Conservation (phyloP, 768 basidiomycete genomes). For the Xerocomellus intermedius region DNA sequence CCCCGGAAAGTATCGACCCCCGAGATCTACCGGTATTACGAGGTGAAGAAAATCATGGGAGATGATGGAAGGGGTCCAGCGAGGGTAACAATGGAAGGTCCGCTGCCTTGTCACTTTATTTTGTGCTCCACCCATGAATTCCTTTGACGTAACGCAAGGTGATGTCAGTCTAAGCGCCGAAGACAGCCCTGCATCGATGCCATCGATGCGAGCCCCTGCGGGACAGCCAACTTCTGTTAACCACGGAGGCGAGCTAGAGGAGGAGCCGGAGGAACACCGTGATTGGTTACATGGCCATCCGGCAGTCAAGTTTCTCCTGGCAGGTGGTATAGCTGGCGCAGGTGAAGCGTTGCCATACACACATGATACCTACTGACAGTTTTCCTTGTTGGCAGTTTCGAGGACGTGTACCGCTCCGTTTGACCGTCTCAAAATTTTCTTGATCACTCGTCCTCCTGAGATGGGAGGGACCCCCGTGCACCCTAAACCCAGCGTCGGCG, state of each 20-base stretch:
- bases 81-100: slow-evolving; percentile 89
- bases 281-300: slow-evolving; percentile 64
- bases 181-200: slow-evolving; percentile 52
- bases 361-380: slow-evolving; percentile 2
- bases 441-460: slow-evolving; percentile 86
- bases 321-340: slow-evolving; percentile 93
- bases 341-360: slow-evolving; percentile 47
- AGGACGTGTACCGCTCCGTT: slow-evolving; percentile 97
- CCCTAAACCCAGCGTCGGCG: slow-evolving; percentile 45
- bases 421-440: slow-evolving; percentile 93
- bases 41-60: slow-evolving; percentile 63
- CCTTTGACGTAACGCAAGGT: slow-evolving; percentile 45
- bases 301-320: slow-evolving; percentile 85
- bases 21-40: slow-evolving; percentile 86
- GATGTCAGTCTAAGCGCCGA: slow-evolving; percentile 79
- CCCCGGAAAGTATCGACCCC: slow-evolving; percentile 76
- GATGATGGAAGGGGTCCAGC: slow-evolving; percentile 77
- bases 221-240: slow-evolving; percentile 20
- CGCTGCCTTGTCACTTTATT: slow-evolving; percentile 19
- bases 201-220: slow-evolving; percentile 12
- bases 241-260: slow-evolving; percentile 44
- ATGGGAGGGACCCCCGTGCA: slow-evolving; percentile 53
- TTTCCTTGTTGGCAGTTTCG: slow-evolving; percentile 60
- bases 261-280: slow-evolving; percentile 60
- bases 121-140: slow-evolving; percentile 19